A percentile compares a stretch with the other conserved stretches of the same genome.
Evolutionary conservation across 768 basidiomycete species (phyloP).

Genomic region (Hygrocybe punicea): DNA sequence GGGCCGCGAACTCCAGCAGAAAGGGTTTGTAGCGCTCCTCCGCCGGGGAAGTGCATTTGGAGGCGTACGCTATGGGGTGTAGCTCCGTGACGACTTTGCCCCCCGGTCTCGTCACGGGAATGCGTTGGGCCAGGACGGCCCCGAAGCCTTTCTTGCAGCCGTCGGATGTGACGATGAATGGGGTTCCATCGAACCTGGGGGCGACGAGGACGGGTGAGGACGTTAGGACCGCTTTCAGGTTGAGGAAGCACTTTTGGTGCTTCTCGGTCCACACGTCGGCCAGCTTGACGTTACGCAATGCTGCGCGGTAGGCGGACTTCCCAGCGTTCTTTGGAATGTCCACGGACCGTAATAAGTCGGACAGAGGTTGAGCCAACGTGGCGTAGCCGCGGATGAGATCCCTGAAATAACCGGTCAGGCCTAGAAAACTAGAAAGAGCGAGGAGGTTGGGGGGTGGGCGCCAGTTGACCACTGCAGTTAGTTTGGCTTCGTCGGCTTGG

Average conservation of each 20-base stretch:
- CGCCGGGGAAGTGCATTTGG: conserved; percentile 31
- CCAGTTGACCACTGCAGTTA: conserved; percentile 39
- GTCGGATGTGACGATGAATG: conserved; percentile 39
- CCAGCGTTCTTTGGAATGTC: conserved; percentile 16
- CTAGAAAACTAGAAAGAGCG: conserved; percentile 33
- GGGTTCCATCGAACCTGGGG: conserved; percentile 21
- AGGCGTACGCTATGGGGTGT: conserved; percentile 31
- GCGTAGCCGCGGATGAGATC: conserved; percentile 35
- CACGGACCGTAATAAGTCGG: conserved; percentile 23
- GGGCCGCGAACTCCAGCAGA: conserved; percentile 35
- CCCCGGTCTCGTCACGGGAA: conserved; percentile 15
- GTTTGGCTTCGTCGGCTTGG: conserved; percentile 34
- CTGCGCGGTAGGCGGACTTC: conserved; percentile 8
- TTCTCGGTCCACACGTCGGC: conserved; percentile 11
- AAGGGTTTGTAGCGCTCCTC: conserved; percentile 36
- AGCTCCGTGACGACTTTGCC: conserved; percentile 14
- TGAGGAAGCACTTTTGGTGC: not conserved
- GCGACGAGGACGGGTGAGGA: conserved; percentile 22
- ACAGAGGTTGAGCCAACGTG: conserved; percentile 27
- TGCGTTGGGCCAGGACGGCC: conserved; percentile 27
- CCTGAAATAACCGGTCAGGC: conserved; percentile 36
- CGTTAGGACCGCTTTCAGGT: not conserved
- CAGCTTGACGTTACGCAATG: conserved; percentile 19
- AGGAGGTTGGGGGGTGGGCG: conserved; percentile 23
- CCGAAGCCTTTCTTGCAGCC: conserved; percentile 36